These are phyloP conservation scores for Leptomonas pyrrhocoris DNA, from an alignment of 208 protist genomes.

Conservation along the genomic window DNA sequence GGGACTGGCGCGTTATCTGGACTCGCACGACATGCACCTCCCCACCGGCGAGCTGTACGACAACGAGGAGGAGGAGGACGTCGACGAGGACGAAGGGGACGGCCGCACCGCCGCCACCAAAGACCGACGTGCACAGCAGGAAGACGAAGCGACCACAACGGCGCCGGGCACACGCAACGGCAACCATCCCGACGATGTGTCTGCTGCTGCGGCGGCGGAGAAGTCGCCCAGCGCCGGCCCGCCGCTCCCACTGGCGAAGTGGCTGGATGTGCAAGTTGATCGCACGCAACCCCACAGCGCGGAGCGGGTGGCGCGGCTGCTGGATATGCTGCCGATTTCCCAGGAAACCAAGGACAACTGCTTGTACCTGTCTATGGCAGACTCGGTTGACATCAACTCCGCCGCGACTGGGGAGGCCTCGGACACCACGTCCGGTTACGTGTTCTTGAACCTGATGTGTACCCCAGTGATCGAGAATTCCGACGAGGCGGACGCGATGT, in stretches of 20 bases:
- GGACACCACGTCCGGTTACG: constrained; percentile 55
- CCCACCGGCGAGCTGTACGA: constrained; percentile 26
- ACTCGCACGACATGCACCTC: constrained; percentile 38
- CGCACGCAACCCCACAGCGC: constrained; percentile 31
- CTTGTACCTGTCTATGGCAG: constrained; percentile 61
- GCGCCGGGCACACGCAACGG: neutral
- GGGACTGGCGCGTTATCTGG: constrained; percentile 56
- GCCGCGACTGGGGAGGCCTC: constrained; percentile 12
- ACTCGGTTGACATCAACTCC: constrained; percentile 45
- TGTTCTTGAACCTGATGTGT: constrained; percentile 78
- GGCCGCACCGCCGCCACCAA: neutral
- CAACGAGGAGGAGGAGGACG: neutral
- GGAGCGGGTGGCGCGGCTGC: constrained; percentile 43
- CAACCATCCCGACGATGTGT: neutral
- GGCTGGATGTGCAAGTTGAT: constrained; percentile 82
- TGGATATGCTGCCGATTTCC: constrained; percentile 68
- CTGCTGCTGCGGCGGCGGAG: neutral
- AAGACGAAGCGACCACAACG: neutral
- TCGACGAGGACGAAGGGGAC: neutral
- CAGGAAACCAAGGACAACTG: constrained; percentile 68
- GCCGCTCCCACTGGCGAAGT: constrained; percentile 52
- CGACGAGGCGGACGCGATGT: neutral
- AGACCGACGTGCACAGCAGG: no score
- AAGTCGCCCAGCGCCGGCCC: neutral
- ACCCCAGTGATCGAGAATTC: constrained; percentile 47